Percentiles rank a stretch among this genome's conserved stretches.
Evolutionary conservation across 805 yeast species (phyloP).

Genomic region (Hanseniaspora thailandica): DNA sequence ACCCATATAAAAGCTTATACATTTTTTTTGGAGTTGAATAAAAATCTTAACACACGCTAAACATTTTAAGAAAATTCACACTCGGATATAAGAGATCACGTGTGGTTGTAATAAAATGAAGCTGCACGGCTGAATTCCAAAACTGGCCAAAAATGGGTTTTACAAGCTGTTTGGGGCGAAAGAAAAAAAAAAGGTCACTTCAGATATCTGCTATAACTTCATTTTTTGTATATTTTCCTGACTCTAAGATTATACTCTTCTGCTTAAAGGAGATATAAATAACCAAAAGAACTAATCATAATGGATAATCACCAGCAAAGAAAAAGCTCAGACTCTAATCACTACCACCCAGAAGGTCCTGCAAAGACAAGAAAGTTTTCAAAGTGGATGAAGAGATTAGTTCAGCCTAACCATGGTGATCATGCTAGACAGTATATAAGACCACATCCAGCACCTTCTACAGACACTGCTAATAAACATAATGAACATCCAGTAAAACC

Average conservation of each 20-base stretch:
- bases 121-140: not conserved
- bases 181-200: too few relatives aligned
- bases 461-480: not conserved
- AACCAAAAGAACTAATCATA: not conserved
- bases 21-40: not conserved
- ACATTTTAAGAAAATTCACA: not conserved
- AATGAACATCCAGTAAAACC: not conserved
- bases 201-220: too few relatives aligned
- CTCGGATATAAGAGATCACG: not conserved
- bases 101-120: not conserved
- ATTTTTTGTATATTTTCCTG: too few relatives aligned
- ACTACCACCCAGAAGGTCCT: not conserved
- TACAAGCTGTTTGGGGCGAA: too few relatives aligned
- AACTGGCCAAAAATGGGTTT: too few relatives aligned
- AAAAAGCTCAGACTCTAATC: not conserved
- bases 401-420: not conserved
- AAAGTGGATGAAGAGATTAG: slow-evolving; percentile 1
- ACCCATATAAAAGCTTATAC: not conserved
- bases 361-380: not conserved
- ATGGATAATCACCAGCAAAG: not conserved
- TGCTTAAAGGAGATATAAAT: too few relatives aligned
- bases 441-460: not conserved
- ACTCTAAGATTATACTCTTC: too few relatives aligned
- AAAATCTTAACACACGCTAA: too few relatives aligned
- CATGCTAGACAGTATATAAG: not conserved